These are phyloP conservation scores for Panellus pusillus DNA, from an alignment of 768 basidiomycete genomes.

Conservation along the genomic window DNA sequence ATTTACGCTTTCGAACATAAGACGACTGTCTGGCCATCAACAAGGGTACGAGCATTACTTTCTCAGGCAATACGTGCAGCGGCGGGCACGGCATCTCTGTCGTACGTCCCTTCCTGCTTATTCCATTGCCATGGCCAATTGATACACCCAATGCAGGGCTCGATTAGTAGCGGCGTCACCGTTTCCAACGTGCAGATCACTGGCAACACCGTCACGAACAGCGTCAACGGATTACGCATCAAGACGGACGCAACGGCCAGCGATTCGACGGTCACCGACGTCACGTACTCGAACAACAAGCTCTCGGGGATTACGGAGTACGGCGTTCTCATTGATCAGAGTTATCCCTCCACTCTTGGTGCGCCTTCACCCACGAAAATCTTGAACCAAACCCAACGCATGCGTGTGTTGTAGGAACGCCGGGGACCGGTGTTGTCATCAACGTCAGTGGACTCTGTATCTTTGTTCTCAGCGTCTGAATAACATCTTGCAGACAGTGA, in stretches of 20 bases:
- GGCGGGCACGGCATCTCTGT: slow-evolving; percentile 22
- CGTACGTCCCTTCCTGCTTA: neutral
- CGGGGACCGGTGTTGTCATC: slow-evolving; percentile 22
- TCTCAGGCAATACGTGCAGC: slow-evolving; percentile 20
- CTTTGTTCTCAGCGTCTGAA: no score
- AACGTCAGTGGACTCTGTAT: no score
- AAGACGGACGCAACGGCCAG: slow-evolving; percentile 21
- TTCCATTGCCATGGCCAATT: no score
- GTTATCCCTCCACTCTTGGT: slow-evolving; percentile 17
- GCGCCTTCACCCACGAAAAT: no score
- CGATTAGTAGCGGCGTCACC: slow-evolving; percentile 14
- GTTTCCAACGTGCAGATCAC: slow-evolving; percentile 23
- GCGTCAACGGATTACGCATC: slow-evolving; percentile 21
- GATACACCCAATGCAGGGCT: slow-evolving; percentile 8
- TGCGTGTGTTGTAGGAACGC: no score
- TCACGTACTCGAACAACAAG: slow-evolving; percentile 20
- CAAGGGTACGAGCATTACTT: slow-evolving; percentile 18
- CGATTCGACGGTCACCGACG: slow-evolving; percentile 17
- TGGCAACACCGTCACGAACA: no score
- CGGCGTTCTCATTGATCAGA: slow-evolving; percentile 24
- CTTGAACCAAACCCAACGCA: no score
- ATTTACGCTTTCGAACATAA: neutral
- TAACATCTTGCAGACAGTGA: no score
- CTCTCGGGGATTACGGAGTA: slow-evolving; percentile 6
- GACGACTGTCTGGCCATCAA: slow-evolving; percentile 26